Percentiles rank a stretch among this genome's conserved stretches.
Conservation (phyloP, 352 stramenopile genomes). For the Pythium apleroticum region DNA sequence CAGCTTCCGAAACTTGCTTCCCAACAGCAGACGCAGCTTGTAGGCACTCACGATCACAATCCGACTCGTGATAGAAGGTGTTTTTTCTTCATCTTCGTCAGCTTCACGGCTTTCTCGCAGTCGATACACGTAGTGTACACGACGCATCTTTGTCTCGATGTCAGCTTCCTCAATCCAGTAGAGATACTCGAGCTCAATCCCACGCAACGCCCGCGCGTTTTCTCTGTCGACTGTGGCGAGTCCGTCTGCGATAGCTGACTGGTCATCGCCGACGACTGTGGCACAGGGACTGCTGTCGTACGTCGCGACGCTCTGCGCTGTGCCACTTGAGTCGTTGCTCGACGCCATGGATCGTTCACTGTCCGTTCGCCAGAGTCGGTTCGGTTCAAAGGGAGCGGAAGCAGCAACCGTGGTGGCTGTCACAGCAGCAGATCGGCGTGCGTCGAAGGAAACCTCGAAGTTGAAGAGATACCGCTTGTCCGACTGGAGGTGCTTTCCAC, state of each 20-base stretch:
- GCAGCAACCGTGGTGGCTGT: not conserved
- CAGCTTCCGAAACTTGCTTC: conserved; percentile 27
- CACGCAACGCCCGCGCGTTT: conserved; percentile 42
- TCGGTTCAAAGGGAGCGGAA: not conserved
- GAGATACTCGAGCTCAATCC: conserved; percentile 49
- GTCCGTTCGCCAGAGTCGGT: conserved; percentile 22
- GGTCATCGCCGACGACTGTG: conserved; percentile 14
- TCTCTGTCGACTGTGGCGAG: conserved; percentile 42
- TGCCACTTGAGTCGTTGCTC: conserved; percentile 22
- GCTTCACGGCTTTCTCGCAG: conserved; percentile 5
- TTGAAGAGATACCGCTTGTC: conserved; percentile 82
- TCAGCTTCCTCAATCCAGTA: conserved; percentile 83
- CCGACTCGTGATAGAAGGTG: not conserved
- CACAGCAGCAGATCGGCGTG: not conserved
- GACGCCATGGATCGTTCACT: conserved; percentile 25
- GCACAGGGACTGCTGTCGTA: conserved; percentile 12
- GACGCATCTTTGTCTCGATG: conserved; percentile 48
- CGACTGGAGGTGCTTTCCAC: conserved; percentile 45
- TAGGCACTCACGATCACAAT: conserved; percentile 70
- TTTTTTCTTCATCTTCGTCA: not conserved
- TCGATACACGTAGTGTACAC: conserved; percentile 67
- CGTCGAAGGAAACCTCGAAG: conserved; percentile 69
- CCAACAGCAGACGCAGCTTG: conserved; percentile 48
- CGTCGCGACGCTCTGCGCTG: conserved; percentile 3
- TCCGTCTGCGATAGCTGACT: conserved; percentile 24